phyloP scores from a whole-genome alignment of 2,329 filamentous ascomycete genomes.

The Venturia aucupariae region DNA sequence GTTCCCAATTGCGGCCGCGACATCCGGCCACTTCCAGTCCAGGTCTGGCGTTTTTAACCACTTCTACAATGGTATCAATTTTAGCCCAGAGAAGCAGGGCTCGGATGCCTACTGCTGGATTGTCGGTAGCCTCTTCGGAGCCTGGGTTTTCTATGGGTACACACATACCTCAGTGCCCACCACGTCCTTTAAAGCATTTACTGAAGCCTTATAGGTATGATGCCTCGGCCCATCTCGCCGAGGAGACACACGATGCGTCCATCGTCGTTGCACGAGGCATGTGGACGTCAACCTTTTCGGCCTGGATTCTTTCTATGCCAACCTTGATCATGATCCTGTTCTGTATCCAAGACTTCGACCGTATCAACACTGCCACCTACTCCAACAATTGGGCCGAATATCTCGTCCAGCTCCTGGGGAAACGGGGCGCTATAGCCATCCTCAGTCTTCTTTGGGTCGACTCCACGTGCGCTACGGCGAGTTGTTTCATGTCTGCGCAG shows the following conservation, averaged over 20 bases:
- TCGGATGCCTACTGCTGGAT: constrained; percentile 31
- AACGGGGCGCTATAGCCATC: constrained; percentile 28
- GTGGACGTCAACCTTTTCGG: constrained; percentile 29
- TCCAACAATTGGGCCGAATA: constrained; percentile 34
- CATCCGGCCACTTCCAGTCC: constrained; percentile 27
- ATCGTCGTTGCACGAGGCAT: constrained; percentile 31
- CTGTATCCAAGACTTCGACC: constrained; percentile 33
- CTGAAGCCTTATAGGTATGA: constrained; percentile 28
- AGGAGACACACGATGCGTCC: constrained; percentile 31
- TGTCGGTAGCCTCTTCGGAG: constrained; percentile 28
- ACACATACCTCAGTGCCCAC: neutral
- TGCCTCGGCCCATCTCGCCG: constrained; percentile 29
- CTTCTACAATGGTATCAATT: constrained; percentile 34
- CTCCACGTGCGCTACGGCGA: constrained; percentile 29
- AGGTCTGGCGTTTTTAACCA: constrained; percentile 25
- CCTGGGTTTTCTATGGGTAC: constrained; percentile 22
- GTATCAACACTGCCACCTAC: constrained; percentile 28
- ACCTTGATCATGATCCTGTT: constrained; percentile 33
- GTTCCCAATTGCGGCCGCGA: constrained; percentile 30
- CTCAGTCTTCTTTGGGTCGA: constrained; percentile 31
- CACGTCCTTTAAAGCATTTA: neutral
- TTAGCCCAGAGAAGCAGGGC: constrained; percentile 25
- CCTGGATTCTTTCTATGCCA: constrained; percentile 31
- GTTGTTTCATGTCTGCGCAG: constrained; percentile 32
- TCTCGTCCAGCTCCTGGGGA: constrained; percentile 29